Percentiles rank a stretch among this genome's conserved stretches.
Evolutionary conservation across 75 land plant genomes (phyloP).

Genomic region (Chamaecyparis obtusa): DNA sequence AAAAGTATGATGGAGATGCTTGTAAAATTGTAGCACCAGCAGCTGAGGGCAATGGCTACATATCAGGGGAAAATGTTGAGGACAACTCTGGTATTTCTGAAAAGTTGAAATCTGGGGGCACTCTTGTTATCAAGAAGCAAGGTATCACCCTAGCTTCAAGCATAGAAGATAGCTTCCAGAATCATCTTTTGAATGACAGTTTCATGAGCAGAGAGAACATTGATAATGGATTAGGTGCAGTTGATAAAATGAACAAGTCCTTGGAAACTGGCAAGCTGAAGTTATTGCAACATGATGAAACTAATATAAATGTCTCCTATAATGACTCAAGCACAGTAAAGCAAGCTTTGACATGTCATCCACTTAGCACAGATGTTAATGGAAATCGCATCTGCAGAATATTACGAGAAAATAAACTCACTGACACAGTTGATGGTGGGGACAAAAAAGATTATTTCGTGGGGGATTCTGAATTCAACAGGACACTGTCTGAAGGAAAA

Average conservation of each 20-base stretch:
- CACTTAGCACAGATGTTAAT: not conserved
- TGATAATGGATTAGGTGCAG: not conserved
- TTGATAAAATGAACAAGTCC: not conserved
- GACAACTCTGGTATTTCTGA: not conserved
- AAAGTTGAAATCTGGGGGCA: not conserved
- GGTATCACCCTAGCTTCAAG: not conserved
- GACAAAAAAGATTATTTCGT: constrained; percentile 23
- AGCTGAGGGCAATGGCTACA: not conserved
- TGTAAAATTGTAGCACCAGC: not conserved
- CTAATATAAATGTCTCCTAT: not conserved
- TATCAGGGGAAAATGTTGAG: not conserved
- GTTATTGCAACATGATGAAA: constrained; percentile 1
- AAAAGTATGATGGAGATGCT: constrained; percentile 8
- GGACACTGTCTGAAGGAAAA: constrained; percentile 55
- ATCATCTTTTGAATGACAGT: not conserved
- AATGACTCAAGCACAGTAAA: not conserved
- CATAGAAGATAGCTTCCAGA: not conserved
- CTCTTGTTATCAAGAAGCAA: not conserved
- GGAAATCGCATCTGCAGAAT: not conserved
- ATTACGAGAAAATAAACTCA: not conserved
- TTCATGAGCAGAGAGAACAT: not conserved
- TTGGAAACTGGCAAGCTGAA: not conserved
- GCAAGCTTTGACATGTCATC: not conserved
- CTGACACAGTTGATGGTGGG: not conserved
- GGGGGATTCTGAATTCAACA: constrained; percentile 27